Base-by-base conservation (phyloP, 2,329 filamentous ascomycete genomes). In the Apiospora malaysiana region DNA sequence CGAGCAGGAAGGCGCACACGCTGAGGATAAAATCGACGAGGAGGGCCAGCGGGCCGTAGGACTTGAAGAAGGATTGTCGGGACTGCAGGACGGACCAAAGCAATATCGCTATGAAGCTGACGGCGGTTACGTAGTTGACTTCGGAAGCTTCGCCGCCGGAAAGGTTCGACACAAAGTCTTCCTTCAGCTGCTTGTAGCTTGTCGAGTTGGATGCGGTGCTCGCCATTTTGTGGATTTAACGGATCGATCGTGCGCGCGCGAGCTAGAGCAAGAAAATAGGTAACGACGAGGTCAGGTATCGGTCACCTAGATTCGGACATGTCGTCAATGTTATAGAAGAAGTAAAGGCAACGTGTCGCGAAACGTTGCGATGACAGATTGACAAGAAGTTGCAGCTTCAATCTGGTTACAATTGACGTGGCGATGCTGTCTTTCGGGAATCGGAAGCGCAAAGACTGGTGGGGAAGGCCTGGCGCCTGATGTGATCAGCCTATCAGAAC, bases 91-190 rank as follows among this genome's bases (percentile, higher is more conserved):
- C 90, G 37, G 95, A 96, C 94, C 95, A 99, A 5, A 98, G 88
- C 23, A 97, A 83, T 42, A 94, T 88, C 68, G 94, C 91, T 69
- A 98, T 96, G 78, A 95, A 91, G 79, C 94, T 94, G 74, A 97
- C 92, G 67, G 93, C 88, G 66, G 93, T 94, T 76, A 98, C 93
- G 76, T 89, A 88, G 80, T 95, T 95, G 83, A 99, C 95, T 81
- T 99, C 96, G 75, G 87, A 84, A 72, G 97, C 91, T 43, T 90
- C 88, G 71, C 96, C 94, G 51, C 96, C 96, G 8, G 92, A 91
- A 42, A 97, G 89, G 80, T 94, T 93, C 70, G 95, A 97, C 78
- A 99, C 96, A 81, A 97, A 97, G 79, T 94, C 94, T 85, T 97
- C 95, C 85, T 99, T 99, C 76, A 92, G 87, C 78, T 92, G 89